Evolutionary conservation across 129 eudicot genomes (phyloP), one percentile per base, ranked within the genome.

Genomic region (Lactuca saligna): DNA sequence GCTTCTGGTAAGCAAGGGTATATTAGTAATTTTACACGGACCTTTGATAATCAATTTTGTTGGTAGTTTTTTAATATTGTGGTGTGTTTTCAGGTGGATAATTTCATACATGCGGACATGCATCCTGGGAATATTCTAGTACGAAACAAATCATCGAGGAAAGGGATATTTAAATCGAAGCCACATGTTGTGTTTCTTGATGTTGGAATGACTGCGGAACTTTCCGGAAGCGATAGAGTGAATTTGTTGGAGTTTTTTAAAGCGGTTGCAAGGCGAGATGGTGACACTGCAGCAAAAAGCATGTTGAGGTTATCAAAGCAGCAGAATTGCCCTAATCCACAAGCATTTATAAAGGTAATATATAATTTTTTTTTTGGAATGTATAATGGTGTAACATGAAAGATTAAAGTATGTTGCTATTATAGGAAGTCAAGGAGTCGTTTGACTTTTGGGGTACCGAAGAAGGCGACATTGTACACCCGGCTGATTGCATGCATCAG

Each of bases 81-180:
- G 3, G 1, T 7, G 15, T 12, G 11, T 10, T 70, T 71, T 8
- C 80, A 92, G 98, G 98, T 88, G 63, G 98, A 92, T 82, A 92
- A 92, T 73, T 92, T 92, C 71, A 82, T 92, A 78, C 98, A 87
- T 78, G 98, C 98, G 6, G 97, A 93, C 79, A 93, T 89, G 98
- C 98, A 93, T 80, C 97, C 98, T 31, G 98, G 97, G 65, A 93
- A 93, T 70, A 93, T 93, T 70, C 98, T 93, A 49, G 98, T 89
- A 46, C 88, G 98, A 14, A 75, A 51, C 66, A 86, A 77, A 69
- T 71, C 91, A 53, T 73, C 97, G 39, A 73, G 91, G 58, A 89
- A 85, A 50, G 66, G 79, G 75, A 70, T 81, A 51, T 83, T 87
- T 70, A 89, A 87, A 69, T 83, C 95, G 17, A 92, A 92, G 82